A percentile compares a stretch with the other conserved stretches of the same genome.
Evolutionary conservation across 2,329 filamentous ascomycete genomes (phyloP).

Genomic region (Bipolaris sorokiniana): DNA sequence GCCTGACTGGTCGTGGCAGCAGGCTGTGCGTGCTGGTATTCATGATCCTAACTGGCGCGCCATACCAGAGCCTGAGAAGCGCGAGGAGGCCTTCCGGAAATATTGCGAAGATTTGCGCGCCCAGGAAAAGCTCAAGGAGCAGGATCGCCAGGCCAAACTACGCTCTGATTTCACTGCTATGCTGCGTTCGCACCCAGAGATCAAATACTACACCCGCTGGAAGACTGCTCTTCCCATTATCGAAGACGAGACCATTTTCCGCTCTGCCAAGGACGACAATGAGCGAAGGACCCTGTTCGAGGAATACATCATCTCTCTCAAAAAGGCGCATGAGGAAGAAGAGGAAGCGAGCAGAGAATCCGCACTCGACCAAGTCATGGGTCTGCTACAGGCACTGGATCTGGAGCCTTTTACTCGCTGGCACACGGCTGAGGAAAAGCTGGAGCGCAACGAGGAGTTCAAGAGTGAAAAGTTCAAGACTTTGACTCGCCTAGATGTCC

Average conservation of each 20-base stretch:
- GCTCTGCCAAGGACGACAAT: conserved; percentile 83
- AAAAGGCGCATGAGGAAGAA: conserved; percentile 77
- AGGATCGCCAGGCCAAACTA: conserved; percentile 89
- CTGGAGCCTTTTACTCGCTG: conserved; percentile 94
- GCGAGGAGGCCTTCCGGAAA: conserved; percentile 91
- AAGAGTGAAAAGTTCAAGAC: conserved; percentile 81
- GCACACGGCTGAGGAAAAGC: conserved; percentile 84
- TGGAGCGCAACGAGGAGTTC: conserved; percentile 78
- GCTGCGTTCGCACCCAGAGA: conserved; percentile 95
- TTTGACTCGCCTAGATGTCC: conserved; percentile 85
- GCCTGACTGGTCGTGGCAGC: conserved; percentile 91
- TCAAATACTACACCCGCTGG: conserved; percentile 96
- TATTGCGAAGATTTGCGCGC: conserved; percentile 88
- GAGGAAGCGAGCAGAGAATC: conserved; percentile 75
- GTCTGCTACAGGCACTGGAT: conserved; percentile 77
- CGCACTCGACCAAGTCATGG: conserved; percentile 82
- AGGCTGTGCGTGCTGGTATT: conserved; percentile 82
- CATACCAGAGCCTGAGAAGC: conserved; percentile 88
- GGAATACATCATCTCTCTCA: conserved; percentile 87
- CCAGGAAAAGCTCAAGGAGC: conserved; percentile 92
- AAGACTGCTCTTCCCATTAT: conserved; percentile 94
- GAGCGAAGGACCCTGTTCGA: conserved; percentile 91
- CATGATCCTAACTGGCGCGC: conserved; percentile 93
- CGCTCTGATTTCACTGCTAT: conserved; percentile 94
- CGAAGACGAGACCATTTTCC: conserved; percentile 93